Conservation (phyloP, 192 early-diverging fungal species). For the Mortierella claussenii region DNA sequence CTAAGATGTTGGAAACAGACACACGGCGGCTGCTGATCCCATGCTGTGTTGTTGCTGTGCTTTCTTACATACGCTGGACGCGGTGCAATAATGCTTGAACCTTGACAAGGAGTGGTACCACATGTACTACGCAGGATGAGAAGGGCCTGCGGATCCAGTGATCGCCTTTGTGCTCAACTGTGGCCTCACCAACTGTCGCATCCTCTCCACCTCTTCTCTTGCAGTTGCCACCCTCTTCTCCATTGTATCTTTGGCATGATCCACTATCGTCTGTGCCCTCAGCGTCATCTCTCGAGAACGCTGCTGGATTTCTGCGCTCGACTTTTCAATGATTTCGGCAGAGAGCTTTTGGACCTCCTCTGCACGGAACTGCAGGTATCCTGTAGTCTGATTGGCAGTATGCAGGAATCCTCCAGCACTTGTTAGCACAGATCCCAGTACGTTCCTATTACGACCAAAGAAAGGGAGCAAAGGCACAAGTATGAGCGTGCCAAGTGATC, state of each 20-base stretch:
- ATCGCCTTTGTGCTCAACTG: slow-evolving; percentile 17
- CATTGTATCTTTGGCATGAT: slow-evolving; percentile 39
- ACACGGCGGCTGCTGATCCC: too few species aligned
- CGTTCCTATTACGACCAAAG: slow-evolving; percentile 23
- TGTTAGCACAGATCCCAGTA: slow-evolving; percentile 61
- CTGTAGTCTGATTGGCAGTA: slow-evolving; percentile 57
- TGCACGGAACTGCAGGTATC: slow-evolving; percentile 40
- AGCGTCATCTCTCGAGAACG: slow-evolving; percentile 37
- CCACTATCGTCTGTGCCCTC: slow-evolving; percentile 33
- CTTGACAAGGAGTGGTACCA: not conserved
- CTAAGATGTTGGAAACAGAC: too few species aligned
- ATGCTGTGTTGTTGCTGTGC: too few species aligned
- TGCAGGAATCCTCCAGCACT: slow-evolving; percentile 61
- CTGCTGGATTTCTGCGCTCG: slow-evolving; percentile 41
- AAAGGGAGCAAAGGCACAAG: not conserved
- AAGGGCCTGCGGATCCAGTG: slow-evolving; percentile 9
- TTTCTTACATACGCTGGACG: too few species aligned
- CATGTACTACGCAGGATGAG: not conserved
- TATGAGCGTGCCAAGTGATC: not conserved
- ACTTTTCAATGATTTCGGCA: slow-evolving; percentile 45
- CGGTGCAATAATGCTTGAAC: too few species aligned
- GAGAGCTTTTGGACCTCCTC: slow-evolving; percentile 50
- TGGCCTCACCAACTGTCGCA: slow-evolving; percentile 49
- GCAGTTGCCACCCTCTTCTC: slow-evolving; percentile 43
- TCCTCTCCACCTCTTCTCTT: slow-evolving; percentile 38